Base-by-base conservation (phyloP, 192 early-diverging fungal species). In the Backusella tarrabulga region DNA sequence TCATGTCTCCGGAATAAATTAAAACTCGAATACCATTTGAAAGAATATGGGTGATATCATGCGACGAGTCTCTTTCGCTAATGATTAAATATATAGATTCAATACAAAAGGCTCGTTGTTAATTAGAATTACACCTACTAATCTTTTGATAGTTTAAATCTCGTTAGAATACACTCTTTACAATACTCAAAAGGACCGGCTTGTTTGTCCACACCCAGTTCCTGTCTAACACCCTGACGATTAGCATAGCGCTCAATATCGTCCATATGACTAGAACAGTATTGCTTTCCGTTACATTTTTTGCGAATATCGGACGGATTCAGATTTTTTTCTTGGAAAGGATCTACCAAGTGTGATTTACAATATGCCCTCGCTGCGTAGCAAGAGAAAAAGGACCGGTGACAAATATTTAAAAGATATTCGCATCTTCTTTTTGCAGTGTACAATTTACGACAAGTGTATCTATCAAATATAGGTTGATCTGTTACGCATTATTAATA, bases 221-320 rank as follows among this genome's bases (percentile, higher is more conserved):
- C 90, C 34, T 78, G 71, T 78, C 92, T 92, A 46, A 99, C 89
- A 34, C 93, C 90, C 14, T 89, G 83, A 5, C 71, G 85, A 89
- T 97, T 97, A 50, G 95, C 85, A 81, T 90, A 98, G 0, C 76
- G 71, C 71, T 95, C 91, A 71, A 99, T 94, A 75, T 90, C 93
- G 21, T 79, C 81, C 72, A 97, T 83, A 67, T 97, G 91, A n/a
- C 88, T 89, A 80, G 94, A 99, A 89, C 97, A 99, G 76, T 83
- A 84, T 44, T 87, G 83, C 73, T 94, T 36, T 6, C 34, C 34
- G 34, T 21, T 92, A 84, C 98, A 98, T 63, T 93, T 90, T 54
- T 88, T 87, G 60, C 98, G 92, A 68, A 99, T 91, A 84, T 99
- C 98, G 85, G 98, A 98, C 41, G 93, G 93, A 86, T 98, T 98